phyloP scores from a whole-genome alignment of 441 rosid species.

The Flueggea neowawraea region DNA sequence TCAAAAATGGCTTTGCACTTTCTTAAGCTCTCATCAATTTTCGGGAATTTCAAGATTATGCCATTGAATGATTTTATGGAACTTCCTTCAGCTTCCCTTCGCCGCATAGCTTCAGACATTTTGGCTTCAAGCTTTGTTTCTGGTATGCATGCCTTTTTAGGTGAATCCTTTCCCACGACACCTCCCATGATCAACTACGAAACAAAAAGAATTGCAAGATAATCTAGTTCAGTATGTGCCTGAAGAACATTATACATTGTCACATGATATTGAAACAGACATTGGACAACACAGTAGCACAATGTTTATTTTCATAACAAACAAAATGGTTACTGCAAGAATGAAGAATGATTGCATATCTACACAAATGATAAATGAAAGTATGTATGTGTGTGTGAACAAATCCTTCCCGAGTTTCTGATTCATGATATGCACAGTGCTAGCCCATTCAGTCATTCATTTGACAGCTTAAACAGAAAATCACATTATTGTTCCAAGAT shows the following conservation, averaged over 20 bases:
- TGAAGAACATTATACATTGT: constrained; percentile 7
- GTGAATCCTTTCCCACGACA: constrained; percentile 37
- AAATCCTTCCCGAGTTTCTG: no score
- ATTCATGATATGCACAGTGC: no score
- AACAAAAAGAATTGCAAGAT: constrained; percentile 7
- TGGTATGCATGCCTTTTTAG: constrained; percentile 30
- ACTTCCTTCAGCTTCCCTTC: constrained; percentile 62
- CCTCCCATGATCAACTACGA: constrained; percentile 57
- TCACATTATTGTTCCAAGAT: no score
- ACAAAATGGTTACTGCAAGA: no score
- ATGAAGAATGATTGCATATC: no score
- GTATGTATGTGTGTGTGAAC: no score
- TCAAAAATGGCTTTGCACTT: constrained; percentile 81
- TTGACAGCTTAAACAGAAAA: no score
- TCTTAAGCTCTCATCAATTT: constrained; percentile 76
- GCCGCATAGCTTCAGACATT: constrained; percentile 76
- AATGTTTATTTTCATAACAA: background rate
- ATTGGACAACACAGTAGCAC: background rate
- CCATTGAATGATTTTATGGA: constrained; percentile 76
- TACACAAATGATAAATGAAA: no score
- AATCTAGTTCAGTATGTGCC: constrained; percentile 3
- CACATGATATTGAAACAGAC: background rate
- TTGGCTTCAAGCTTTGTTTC: constrained; percentile 85
- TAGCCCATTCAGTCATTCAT: no score
- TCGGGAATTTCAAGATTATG: constrained; percentile 86